Evolutionary conservation across 208 protist species (phyloP), one percentile per base, ranked within the genome.

Genomic region (Acanthamoeba triangularis): DNA sequence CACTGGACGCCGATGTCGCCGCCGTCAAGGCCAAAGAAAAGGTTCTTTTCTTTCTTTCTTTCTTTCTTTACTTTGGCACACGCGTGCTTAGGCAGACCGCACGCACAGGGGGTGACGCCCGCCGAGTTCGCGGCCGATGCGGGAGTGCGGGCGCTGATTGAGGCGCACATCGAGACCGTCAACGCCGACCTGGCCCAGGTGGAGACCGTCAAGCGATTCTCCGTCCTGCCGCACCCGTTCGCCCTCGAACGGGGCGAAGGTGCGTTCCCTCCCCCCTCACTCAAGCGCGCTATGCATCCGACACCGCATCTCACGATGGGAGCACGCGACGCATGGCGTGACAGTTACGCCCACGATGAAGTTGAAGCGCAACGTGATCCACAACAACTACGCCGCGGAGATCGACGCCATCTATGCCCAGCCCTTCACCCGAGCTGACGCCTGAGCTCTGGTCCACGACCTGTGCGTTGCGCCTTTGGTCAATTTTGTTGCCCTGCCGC

Each of bases 371-470:
- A 69, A 49, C 87, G 52, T 96, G 35, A 88, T 96, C 59, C 25
- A 59, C 20, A 63, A 65, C 41, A 93, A 94, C 63, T 94, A 96
- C 67, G 30, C 52, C 13, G 56, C 33, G 23, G 54, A 85, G 59
- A 94, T 96, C 69, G 96, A 96, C 5, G 54, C 30, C 49, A 54
- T 96, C 54, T 96, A 96, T 93, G 93, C 93, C 44, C 56, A 63
- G 56, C 56, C 56, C 56, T 63, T 63, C 56, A 63, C 56, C 16
- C 56, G 56, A 7, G 11, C 56, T 8, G 56, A 63, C 56, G 56
- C 56, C 56, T 63, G 56, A 63, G 37, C 37, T n/a, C n/a, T n/a
- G n/a, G n/a, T 41, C 37, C 37, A 41, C 37, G 2, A 41, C 37
- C 37, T 41, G 37, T n/a, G n/a, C n/a, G n/a, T n/a, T n/a, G n/a